Conservation (phyloP, 2,329 filamentous ascomycete genomes). For the Paraphoma sp. region DNA sequence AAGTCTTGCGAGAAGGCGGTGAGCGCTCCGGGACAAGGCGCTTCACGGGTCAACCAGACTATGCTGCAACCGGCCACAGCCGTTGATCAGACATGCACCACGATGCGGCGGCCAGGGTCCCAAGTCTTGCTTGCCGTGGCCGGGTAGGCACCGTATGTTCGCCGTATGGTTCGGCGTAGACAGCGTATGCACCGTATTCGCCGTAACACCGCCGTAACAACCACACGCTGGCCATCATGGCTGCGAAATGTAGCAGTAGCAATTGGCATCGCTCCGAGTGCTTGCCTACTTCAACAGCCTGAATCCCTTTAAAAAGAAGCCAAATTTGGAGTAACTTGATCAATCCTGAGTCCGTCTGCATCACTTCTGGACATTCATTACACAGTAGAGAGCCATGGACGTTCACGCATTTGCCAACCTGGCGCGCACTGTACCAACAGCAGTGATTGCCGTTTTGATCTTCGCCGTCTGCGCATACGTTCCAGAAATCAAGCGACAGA, state of each 20-base stretch:
- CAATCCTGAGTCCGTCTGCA: not conserved
- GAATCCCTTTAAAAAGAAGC: no score
- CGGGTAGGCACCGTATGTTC: no score
- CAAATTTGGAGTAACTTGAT: not conserved
- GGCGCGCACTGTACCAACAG: conserved; percentile 30
- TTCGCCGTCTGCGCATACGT: conserved; percentile 28
- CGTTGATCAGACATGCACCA: no score
- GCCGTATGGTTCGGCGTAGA: no score
- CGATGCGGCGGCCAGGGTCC: no score
- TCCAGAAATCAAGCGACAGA: conserved; percentile 26
- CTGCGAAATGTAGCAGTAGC: no score
- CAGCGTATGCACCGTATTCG: no score
- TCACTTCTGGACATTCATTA: not conserved
- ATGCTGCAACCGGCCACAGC: no score
- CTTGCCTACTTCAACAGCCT: not conserved
- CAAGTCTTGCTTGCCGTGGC: no score
- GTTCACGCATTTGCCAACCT: conserved; percentile 21
- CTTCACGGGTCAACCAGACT: no score
- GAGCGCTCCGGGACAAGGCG: not conserved
- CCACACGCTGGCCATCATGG: no score
- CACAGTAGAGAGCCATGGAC: conserved; percentile 19
- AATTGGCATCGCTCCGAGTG: not conserved
- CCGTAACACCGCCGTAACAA: no score
- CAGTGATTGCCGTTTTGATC: conserved; percentile 29
- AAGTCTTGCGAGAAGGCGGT: not conserved